phyloP scores from a whole-genome alignment of 2,329 filamentous ascomycete species.

The Aureobasidium sp. region DNA sequence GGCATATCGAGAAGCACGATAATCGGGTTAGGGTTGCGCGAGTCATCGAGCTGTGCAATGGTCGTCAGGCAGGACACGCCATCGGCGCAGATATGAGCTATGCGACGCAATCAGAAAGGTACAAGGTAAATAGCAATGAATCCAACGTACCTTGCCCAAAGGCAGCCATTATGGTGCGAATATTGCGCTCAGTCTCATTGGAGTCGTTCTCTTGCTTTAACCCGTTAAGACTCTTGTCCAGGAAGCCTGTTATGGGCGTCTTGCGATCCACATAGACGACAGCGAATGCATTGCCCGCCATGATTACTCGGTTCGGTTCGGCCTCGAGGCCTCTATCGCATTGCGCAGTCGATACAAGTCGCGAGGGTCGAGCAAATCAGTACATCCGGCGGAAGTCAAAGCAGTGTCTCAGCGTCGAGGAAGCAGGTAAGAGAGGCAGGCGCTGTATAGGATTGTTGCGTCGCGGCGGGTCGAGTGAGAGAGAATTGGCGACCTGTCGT shows the following conservation, averaged over 20 bases:
- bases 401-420: conserved; percentile 4
- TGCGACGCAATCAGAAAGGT: neutral
- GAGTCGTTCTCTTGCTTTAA: conserved; percentile 23
- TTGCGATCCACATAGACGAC: conserved; percentile 39
- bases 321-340: conserved; percentile 15
- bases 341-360: conserved; percentile 11
- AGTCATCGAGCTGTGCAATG: conserved; percentile 31
- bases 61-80: conserved; percentile 34
- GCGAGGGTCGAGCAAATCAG: conserved; percentile 1
- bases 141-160: conserved; percentile 34
- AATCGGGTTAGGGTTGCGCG: conserved; percentile 30
- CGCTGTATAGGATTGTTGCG: neutral
- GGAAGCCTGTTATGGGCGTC: conserved; percentile 25
- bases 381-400: neutral
- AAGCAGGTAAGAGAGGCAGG: neutral
- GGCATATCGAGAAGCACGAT: conserved; percentile 38
- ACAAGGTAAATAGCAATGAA: neutral
- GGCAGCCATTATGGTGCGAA: conserved; percentile 34
- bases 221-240: conserved; percentile 30
- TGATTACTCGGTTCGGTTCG: conserved; percentile 19
- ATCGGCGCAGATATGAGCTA: conserved; percentile 34
- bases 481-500: neutral
- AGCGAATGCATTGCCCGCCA: conserved; percentile 40
- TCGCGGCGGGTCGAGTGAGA: neutral
- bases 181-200: conserved; percentile 33